Evolutionary conservation across 2,329 filamentous ascomycete genomes (phyloP).

Genomic region (Incumbomyces lentus): DNA sequence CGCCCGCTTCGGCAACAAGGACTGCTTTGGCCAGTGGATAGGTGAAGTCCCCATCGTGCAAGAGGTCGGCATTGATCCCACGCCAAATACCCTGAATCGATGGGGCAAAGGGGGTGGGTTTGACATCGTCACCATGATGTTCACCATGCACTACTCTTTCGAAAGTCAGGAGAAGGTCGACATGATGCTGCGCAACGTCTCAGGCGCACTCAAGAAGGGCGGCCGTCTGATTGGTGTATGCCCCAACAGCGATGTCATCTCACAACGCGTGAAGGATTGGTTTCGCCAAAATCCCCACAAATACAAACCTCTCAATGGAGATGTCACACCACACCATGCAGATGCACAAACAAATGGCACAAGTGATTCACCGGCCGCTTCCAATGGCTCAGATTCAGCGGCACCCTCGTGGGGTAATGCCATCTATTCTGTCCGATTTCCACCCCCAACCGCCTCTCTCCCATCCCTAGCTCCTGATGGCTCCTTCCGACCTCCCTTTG

Average conservation of each 20-base stretch:
- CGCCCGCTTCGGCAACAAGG: constrained; percentile 78
- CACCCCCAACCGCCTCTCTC: constrained; percentile 5
- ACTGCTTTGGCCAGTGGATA: constrained; percentile 80
- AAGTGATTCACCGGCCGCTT: constrained; percentile 35
- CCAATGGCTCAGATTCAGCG: constrained; percentile 39
- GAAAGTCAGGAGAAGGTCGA: constrained; percentile 83
- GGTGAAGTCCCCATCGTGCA: constrained; percentile 71
- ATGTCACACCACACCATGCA: constrained; percentile 2
- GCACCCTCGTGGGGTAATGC: constrained; percentile 76
- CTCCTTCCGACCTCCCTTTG: constrained; percentile 85
- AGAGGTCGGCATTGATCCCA: constrained; percentile 77
- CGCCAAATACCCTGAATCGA: constrained; percentile 52
- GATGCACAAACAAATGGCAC: constrained; percentile 9
- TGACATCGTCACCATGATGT: constrained; percentile 98
- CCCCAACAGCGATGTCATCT: constrained; percentile 90
- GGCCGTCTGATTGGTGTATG: constrained; percentile 91
- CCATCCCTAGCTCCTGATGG: constrained; percentile 46
- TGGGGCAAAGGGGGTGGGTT: constrained; percentile 64
- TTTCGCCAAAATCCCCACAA: constrained; percentile 49
- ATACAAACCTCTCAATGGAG: constrained; percentile 31
- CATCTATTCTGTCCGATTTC: constrained; percentile 85
- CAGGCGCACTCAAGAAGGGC: constrained; percentile 81
- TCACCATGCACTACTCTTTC: constrained; percentile 98
- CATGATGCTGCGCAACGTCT: constrained; percentile 87
- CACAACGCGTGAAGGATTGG: constrained; percentile 64